These are phyloP conservation scores for Saccharata proteae DNA, from an alignment of 2,329 filamentous ascomycete genomes.

Conservation along the genomic window DNA sequence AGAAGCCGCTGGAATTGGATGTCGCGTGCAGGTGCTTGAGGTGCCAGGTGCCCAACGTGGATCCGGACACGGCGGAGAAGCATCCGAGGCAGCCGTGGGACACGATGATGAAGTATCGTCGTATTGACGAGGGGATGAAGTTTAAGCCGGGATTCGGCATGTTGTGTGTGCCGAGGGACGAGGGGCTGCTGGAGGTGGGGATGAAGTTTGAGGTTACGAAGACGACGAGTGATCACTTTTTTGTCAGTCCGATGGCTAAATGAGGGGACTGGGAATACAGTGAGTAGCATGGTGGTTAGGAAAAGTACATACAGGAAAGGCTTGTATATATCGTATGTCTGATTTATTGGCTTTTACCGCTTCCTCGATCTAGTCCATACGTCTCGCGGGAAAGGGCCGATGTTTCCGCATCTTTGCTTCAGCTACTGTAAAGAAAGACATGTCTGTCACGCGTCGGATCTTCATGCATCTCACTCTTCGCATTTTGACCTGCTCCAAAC, in stretches of 20 bases:
- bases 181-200: constrained; percentile 44
- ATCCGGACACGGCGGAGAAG: constrained; percentile 48
- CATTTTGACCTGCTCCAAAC: no score
- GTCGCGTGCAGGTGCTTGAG: constrained; percentile 47
- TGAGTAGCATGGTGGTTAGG: no score
- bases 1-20: constrained; percentile 39
- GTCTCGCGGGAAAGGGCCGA: no score
- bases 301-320: no score
- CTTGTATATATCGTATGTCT: no score
- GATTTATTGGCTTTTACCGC: no score
- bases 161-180: constrained; percentile 48
- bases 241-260: constrained; percentile 7
- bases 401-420: no score
- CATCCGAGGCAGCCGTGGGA: constrained; percentile 50
- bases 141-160: constrained; percentile 58
- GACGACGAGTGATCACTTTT: constrained; percentile 46
- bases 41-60: constrained; percentile 53
- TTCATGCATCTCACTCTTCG: no score
- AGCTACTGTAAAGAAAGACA: no score
- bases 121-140: constrained; percentile 48
- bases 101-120: constrained; percentile 46
- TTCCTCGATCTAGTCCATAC: no score
- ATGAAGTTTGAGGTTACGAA: constrained; percentile 46
- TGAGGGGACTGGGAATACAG: no score
- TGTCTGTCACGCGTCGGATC: no score